Evolutionary conservation across 345 rosid species (phyloP), one percentile per base, ranked within the genome.

Genomic region (Gossypium rotundifolium): DNA sequence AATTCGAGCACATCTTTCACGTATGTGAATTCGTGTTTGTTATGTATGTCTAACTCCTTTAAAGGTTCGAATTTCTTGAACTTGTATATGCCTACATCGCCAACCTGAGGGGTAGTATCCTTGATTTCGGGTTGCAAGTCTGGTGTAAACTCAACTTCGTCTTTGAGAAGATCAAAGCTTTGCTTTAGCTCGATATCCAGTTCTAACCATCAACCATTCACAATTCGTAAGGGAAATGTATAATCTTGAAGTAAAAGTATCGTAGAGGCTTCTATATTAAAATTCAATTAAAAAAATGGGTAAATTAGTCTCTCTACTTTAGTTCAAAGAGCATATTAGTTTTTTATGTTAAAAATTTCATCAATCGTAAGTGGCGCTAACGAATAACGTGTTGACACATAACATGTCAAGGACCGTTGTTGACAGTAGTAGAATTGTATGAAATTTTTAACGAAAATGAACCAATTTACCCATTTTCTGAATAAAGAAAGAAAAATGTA

Each of bases 1-100:
- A 94, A 81, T 66, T 85, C 86, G 44, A 92, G 83, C 22, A 94
- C 81, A 55, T 89, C 88, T 79, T 80, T 89, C 22, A 94, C 98
- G 42, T 86, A 90, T 77, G 85, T 82, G 60, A 86, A 90, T 59
- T 87, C 82, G 8, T 65, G 14, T 4, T 58, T 58, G 62, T 61
- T 38, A 1, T 25, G 25, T 23, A 2, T 25, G 17, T 86, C 80
- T 71, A 88, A 18, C 60, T 55, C 73, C 49, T 79, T 70, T 42
- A 61, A 27, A 61, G 16, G 18, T 4, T 73, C 27, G 11, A 16
- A 53, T 72, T 58, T 10, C 42, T 59, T 57, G 8, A 46, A 25
- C 2, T 72, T 55, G 59, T 7, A 3, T 4, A 8, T 61, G 49
- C 7, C 38, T 7, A 13, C 18, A 12, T 7, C 33, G 7, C 54